Conservation (phyloP, 2,329 filamentous ascomycete species). For the Talaromyces sp. region DNA sequence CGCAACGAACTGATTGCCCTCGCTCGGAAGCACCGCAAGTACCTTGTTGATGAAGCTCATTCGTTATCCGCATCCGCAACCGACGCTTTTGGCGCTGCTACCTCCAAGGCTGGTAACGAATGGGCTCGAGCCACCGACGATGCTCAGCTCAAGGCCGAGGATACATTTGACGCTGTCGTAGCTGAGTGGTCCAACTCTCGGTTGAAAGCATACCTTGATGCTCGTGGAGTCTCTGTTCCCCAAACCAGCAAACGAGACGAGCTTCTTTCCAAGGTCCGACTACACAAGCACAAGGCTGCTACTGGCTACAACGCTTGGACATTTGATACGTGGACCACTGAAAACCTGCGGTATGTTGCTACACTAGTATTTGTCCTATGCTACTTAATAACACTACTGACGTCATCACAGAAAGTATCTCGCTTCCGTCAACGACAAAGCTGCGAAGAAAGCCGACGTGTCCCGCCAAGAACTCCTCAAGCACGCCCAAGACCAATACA, state of each 20-base stretch:
- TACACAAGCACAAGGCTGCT: conserved; percentile 65
- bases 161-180: conserved; percentile 61
- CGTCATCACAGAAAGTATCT: conserved; percentile 44
- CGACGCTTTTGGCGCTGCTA: conserved; percentile 60
- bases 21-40: conserved; percentile 78
- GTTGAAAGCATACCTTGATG: conserved; percentile 72
- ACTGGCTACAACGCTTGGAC: conserved; percentile 68
- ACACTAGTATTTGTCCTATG: conserved; percentile 18
- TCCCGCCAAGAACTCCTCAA: conserved; percentile 69
- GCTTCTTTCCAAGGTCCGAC: conserved; percentile 67
- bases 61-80: conserved; percentile 43
- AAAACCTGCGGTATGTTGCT: conserved; percentile 58
- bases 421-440: conserved; percentile 46
- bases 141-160: conserved; percentile 56
- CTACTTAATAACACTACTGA: conserved; percentile 45
- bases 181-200: conserved; percentile 68
- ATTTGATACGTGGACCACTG: conserved; percentile 69
- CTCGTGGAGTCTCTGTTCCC: conserved; percentile 69
- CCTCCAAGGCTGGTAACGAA: conserved; percentile 68
- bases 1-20: conserved; percentile 84
- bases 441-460: conserved; percentile 57
- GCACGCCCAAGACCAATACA: conserved; percentile 44
- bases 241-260: conserved; percentile 67
- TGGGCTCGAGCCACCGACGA: conserved; percentile 71
- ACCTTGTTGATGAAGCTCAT: conserved; percentile 46